These are phyloP conservation scores for Neocatenulostroma microsporum DNA, from an alignment of 2,329 filamentous ascomycete species.

Conservation along the genomic window DNA sequence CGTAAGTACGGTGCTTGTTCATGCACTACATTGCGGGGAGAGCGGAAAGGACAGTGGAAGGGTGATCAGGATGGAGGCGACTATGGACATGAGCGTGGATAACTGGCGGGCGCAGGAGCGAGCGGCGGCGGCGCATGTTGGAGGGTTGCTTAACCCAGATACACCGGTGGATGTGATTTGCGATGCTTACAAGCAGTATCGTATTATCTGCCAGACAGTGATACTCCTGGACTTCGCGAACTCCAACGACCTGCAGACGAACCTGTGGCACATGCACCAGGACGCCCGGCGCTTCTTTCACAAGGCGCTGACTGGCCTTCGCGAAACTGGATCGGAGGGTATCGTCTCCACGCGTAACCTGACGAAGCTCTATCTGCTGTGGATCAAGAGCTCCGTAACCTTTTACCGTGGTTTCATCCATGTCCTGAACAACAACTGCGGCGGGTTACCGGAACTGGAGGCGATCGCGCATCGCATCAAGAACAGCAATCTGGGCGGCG, in stretches of 20 bases:
- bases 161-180: too few relatives aligned
- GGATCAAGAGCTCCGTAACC: constrained; percentile 77
- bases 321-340: constrained; percentile 45
- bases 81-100: too few relatives aligned
- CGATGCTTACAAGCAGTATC: too few relatives aligned
- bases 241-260: constrained; percentile 56
- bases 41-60: too few relatives aligned
- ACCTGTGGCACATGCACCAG: constrained; percentile 72
- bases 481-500: constrained; percentile 14
- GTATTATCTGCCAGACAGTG: constrained; percentile 61
- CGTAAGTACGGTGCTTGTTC: constrained; percentile 19
- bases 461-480: constrained; percentile 42
- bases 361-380: constrained; percentile 71
- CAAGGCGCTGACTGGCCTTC: constrained; percentile 51
- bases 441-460: constrained; percentile 51
- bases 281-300: constrained; percentile 73
- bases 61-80: too few relatives aligned
- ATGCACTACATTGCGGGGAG: constrained; percentile 5
- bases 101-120: constrained; percentile 25
- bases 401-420: constrained; percentile 86
- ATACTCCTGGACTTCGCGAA: constrained; percentile 66
- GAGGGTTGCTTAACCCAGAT: too few relatives aligned
- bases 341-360: constrained; percentile 64
- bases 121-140: too few relatives aligned
- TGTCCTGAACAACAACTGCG: constrained; percentile 56